Percentiles rank a stretch among this genome's conserved stretches.
phyloP scores from a whole-genome alignment of 2,329 filamentous ascomycete genomes.

The Penicillium sp. region DNA sequence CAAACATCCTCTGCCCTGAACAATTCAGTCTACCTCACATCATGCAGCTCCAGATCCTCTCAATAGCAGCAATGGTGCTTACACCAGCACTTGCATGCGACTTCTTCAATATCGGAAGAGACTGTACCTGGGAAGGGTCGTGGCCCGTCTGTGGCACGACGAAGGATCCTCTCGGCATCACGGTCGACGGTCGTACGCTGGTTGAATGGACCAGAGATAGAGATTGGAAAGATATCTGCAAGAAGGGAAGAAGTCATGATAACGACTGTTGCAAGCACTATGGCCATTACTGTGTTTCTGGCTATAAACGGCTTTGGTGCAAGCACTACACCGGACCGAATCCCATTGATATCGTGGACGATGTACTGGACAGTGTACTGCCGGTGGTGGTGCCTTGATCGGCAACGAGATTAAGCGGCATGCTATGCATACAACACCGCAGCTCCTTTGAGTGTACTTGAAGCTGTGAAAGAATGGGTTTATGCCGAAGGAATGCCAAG shows the following conservation, averaged over 20 bases:
- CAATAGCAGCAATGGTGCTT: not conserved
- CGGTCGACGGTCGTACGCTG: conserved; percentile 5
- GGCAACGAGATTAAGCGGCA: too few relatives aligned
- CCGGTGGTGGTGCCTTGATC: not conserved
- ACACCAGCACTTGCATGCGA: conserved; percentile 1
- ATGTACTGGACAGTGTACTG: conserved; percentile 1
- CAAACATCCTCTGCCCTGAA: not conserved
- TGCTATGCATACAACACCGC: too few relatives aligned
- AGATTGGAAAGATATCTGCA: conserved; percentile 4
- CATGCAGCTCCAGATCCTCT: not conserved
- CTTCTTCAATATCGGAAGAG: conserved; percentile 4
- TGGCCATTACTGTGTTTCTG: conserved; percentile 5
- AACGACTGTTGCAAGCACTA: conserved; percentile 5
- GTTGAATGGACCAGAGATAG: conserved; percentile 5
- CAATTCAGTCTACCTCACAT: not conserved
- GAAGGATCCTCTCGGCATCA: conserved; percentile 3
- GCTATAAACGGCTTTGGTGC: conserved; percentile 13
- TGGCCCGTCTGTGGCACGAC: conserved; percentile 5
- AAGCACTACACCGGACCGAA: conserved; percentile 2
- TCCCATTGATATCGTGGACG: conserved; percentile 1
- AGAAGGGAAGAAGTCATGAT: not conserved
- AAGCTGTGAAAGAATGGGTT: not conserved
- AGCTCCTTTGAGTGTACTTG: not conserved
- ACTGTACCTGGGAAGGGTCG: conserved; percentile 7
- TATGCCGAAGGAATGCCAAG: too few relatives aligned